phyloP scores from a whole-genome alignment of 352 stramenopile genomes.

The Pythium folliculosum region DNA sequence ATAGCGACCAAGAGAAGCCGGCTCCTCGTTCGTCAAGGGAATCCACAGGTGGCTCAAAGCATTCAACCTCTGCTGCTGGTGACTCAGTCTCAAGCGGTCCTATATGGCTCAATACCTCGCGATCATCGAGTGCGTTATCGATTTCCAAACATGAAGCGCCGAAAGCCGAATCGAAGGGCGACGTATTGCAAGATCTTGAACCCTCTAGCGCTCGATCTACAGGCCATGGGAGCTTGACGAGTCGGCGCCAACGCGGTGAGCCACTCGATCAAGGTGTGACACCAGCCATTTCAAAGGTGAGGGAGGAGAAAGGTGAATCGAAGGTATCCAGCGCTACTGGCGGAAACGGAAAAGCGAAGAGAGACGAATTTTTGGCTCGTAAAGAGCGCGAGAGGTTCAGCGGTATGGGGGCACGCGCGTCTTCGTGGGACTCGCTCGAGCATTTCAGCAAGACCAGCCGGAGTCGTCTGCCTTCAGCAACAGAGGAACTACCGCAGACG shows the following conservation, averaged over 20 bases:
- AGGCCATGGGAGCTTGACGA: slow-evolving; percentile 12
- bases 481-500: slow-evolving; percentile 6
- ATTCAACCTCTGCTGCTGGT: not conserved
- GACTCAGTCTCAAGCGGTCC: slow-evolving; percentile 7
- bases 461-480: slow-evolving; percentile 43
- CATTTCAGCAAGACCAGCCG: slow-evolving; percentile 81
- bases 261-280: not conserved
- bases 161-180: slow-evolving; percentile 23
- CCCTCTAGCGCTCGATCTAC: not conserved
- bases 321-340: not conserved
- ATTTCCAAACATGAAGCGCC: not conserved
- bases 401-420: slow-evolving; percentile 1
- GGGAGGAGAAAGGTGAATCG: not conserved
- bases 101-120: slow-evolving; percentile 27
- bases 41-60: not conserved
- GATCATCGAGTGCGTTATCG: not conserved
- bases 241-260: slow-evolving; percentile 19
- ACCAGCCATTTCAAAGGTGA: not conserved
- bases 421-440: slow-evolving; percentile 72
- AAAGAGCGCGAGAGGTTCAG: slow-evolving; percentile 11
- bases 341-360: not conserved
- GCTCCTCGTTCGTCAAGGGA: not conserved
- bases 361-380: slow-evolving; percentile 6
- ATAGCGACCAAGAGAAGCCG: not conserved
- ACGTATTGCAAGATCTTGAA: not conserved